Percentiles rank a stretch among this genome's conserved stretches.
phyloP scores from a whole-genome alignment of 2,329 filamentous ascomycete species.

The Neofusicoccum ribis region DNA sequence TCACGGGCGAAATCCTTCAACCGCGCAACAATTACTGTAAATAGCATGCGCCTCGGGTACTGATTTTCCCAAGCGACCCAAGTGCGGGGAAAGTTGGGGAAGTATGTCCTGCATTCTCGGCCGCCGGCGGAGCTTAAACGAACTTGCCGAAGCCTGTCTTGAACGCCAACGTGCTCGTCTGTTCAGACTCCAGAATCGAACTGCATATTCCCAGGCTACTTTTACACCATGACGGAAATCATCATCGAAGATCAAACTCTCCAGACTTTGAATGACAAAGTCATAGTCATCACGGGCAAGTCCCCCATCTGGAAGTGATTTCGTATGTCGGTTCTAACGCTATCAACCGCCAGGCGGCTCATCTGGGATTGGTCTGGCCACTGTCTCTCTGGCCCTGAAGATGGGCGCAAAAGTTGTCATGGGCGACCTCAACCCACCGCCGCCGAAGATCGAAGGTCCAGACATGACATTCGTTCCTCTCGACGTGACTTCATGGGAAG shows the following conservation, averaged over 20 bases:
- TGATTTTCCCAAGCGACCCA: no score
- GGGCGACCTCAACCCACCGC: constrained; percentile 52
- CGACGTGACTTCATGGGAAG: constrained; percentile 49
- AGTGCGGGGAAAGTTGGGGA: no score
- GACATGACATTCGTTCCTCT: constrained; percentile 29
- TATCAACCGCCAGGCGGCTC: constrained; percentile 48
- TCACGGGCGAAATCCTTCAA: no score
- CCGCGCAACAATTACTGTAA: no score
- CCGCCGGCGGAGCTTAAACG: no score
- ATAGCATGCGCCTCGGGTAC: no score
- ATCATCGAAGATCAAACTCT: constrained; percentile 49
- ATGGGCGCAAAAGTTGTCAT: constrained; percentile 58
- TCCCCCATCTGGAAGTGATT: background rate
- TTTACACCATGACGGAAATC: constrained; percentile 45
- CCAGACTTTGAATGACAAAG: constrained; percentile 47
- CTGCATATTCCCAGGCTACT: no score
- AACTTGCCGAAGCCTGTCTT: no score
- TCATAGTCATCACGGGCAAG: constrained; percentile 56
- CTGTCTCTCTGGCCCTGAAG: constrained; percentile 52
- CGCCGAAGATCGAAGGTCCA: constrained; percentile 28
- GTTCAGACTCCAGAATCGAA: no score
- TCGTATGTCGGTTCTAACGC: background rate
- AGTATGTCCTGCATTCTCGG: no score
- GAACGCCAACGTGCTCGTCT: no score
- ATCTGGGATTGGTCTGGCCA: constrained; percentile 62